Conservation (phyloP, 2,329 filamentous ascomycete genomes). For the Zasmidium angulare region DNA sequence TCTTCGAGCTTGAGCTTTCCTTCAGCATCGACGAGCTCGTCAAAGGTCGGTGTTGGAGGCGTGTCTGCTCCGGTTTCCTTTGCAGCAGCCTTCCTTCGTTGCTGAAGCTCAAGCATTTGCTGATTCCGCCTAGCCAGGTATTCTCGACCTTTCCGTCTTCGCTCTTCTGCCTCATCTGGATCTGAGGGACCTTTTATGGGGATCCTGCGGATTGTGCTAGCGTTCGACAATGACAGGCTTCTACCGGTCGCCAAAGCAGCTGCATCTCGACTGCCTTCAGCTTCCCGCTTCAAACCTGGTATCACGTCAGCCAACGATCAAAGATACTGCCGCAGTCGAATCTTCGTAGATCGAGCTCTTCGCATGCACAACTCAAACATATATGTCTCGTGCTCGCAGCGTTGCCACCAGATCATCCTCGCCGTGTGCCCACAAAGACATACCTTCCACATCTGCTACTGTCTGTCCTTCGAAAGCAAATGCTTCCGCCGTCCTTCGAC, state of each 20-base stretch:
- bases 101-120: constrained; percentile 35
- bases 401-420: no score
- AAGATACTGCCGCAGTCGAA: neutral
- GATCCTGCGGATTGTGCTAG: constrained; percentile 30
- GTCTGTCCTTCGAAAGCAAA: constrained; percentile 38
- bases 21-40: constrained; percentile 33
- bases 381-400: no score
- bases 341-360: no score
- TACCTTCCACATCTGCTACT: constrained; percentile 30
- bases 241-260: constrained; percentile 37
- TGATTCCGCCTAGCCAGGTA: constrained; percentile 37
- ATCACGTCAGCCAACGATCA: neutral
- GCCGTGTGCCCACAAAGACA: neutral
- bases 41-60: constrained; percentile 31
- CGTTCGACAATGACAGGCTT: constrained; percentile 21
- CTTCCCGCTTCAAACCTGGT: constrained; percentile 27
- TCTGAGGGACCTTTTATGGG: constrained; percentile 31
- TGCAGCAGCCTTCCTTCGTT: constrained; percentile 25
- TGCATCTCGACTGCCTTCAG: constrained; percentile 31
- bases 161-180: constrained; percentile 34
- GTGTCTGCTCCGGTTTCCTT: constrained; percentile 17
- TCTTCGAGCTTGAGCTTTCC: constrained; percentile 28
- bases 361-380: no score
- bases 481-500: constrained; percentile 36
- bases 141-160: constrained; percentile 36